phyloP scores from a whole-genome alignment of 2,329 filamentous ascomycete genomes.

The Aspergillus terreus region DNA sequence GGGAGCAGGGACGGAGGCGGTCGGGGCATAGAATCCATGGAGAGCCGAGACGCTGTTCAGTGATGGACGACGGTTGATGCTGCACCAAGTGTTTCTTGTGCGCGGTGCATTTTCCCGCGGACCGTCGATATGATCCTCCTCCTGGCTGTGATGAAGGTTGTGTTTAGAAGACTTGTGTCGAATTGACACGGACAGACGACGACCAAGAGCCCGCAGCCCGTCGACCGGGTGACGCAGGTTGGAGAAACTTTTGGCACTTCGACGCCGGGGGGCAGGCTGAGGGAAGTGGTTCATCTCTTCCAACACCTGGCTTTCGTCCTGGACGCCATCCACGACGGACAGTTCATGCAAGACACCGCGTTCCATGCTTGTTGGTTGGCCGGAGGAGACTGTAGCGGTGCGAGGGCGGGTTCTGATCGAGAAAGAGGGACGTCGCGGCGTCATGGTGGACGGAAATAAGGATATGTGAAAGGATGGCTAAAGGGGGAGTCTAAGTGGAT shows the following conservation, averaged over 20 bases:
- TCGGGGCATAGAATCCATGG: constrained; percentile 31
- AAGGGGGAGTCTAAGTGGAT: constrained; percentile 7
- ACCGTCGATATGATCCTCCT: constrained; percentile 9
- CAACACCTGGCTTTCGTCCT: constrained; percentile 23
- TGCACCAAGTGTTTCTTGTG: constrained; percentile 25
- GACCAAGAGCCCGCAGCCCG: constrained; percentile 39
- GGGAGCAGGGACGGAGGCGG: constrained; percentile 24
- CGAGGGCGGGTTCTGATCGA: constrained; percentile 35
- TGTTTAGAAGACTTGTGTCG: constrained; percentile 36
- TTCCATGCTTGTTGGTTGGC: constrained; percentile 17
- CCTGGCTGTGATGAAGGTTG: constrained; percentile 16
- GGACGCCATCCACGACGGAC: constrained; percentile 19
- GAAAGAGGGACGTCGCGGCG: constrained; percentile 37
- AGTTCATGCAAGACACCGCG: constrained; percentile 23
- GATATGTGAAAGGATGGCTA: constrained; percentile 7
- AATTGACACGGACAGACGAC: constrained; percentile 39
- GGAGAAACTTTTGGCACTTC: constrained; percentile 40
- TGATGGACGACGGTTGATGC: constrained; percentile 34
- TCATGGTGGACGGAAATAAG: constrained; percentile 21
- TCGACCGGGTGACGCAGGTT: constrained; percentile 39
- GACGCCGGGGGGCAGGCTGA: constrained; percentile 29
- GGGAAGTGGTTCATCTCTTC: constrained; percentile 33
- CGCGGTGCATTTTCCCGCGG: constrained; percentile 16
- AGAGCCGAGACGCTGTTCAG: constrained; percentile 33
- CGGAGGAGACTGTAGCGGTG: constrained; percentile 29